Conservation (phyloP, 2,329 filamentous ascomycete species). For the Fusarium drepaniforme region DNA sequence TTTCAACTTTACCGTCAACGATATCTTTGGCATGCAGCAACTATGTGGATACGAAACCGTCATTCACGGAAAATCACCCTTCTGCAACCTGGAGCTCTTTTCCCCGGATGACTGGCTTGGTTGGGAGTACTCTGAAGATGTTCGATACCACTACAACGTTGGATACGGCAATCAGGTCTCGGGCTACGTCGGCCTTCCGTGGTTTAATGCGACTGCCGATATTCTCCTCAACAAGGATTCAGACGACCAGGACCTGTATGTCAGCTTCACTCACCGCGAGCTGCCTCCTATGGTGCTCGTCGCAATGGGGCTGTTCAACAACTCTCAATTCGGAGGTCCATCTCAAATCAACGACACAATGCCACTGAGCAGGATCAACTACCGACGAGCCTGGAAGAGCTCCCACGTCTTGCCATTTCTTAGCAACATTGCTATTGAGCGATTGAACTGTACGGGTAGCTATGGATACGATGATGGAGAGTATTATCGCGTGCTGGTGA, state of each 20-base stretch:
- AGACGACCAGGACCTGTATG: slow-evolving; percentile 68
- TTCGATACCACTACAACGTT: slow-evolving; percentile 74
- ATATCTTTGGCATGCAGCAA: slow-evolving; percentile 75
- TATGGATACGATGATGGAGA: slow-evolving; percentile 57
- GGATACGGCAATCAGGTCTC: slow-evolving; percentile 72
- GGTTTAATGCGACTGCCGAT: slow-evolving; percentile 71
- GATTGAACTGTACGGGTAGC: slow-evolving; percentile 69
- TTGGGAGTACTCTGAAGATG: slow-evolving; percentile 74
- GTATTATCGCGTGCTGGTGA: slow-evolving; percentile 41
- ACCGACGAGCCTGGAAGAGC: slow-evolving; percentile 72
- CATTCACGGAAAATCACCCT: slow-evolving; percentile 70
- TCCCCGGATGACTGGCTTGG: slow-evolving; percentile 73
- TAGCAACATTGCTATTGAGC: slow-evolving; percentile 75
- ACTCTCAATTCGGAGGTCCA: slow-evolving; percentile 66
- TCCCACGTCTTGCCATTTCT: slow-evolving; percentile 74
- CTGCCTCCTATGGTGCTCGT: slow-evolving; percentile 75
- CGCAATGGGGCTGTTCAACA: slow-evolving; percentile 78
- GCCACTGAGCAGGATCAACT: slow-evolving; percentile 72
- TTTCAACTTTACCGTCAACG: slow-evolving; percentile 73
- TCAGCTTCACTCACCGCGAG: slow-evolving; percentile 78
- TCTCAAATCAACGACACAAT: slow-evolving; percentile 71
- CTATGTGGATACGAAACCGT: slow-evolving; percentile 76
- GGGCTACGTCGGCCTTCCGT: slow-evolving; percentile 72
- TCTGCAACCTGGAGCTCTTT: slow-evolving; percentile 71
- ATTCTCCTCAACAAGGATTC: slow-evolving; percentile 57